Evolutionary conservation across 306 rosid species (phyloP), one percentile per base, ranked within the genome.

Genomic region (Malus fusca): DNA sequence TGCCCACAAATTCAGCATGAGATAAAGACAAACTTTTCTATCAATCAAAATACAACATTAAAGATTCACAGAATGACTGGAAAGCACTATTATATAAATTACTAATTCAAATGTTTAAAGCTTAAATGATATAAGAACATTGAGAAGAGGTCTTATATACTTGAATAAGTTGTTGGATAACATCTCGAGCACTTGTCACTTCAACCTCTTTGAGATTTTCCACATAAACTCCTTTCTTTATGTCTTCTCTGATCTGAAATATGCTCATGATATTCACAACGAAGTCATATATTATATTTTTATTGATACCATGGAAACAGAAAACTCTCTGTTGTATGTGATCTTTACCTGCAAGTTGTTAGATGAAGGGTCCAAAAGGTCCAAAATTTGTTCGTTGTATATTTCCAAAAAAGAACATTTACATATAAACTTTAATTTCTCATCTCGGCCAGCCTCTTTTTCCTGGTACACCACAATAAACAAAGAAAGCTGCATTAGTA

Each of bases 361-460:
- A 22, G 98, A 84, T 71, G 92, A 88, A 4, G 99, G 99, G 26
- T 95, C 99, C 82, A 95, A 77, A 71, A 95, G 99, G 87, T 95
- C 99, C 79, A 95, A 93, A 79, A 95, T 95, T 52, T 92, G 99
- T 82, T 95, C 99, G 2, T 95, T 95, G 88, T 95, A 95, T 80
- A 95, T 95, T 84, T 95, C 99, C 83, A 95, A 75, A 82, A 95
- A 95, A 76, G 99, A 95, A 82, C 97, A 88, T 87, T 90, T 95
- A 79, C 99, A 90, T 8, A 89, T 82, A 81, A 85, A 95, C 86
- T 83, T 92, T 78, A 95, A 82, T 81, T 90, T 92, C 65, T 95
- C 99, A 58, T 95, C 98, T 83, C 91, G 89, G 8, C 97, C 90
- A 23, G 66, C 88, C 79, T 95, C 98, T 88, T 90, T 95, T 79